phyloP scores from a whole-genome alignment of 1,284 basidiomycete genomes.

The Hemileia vastatrix region DNA sequence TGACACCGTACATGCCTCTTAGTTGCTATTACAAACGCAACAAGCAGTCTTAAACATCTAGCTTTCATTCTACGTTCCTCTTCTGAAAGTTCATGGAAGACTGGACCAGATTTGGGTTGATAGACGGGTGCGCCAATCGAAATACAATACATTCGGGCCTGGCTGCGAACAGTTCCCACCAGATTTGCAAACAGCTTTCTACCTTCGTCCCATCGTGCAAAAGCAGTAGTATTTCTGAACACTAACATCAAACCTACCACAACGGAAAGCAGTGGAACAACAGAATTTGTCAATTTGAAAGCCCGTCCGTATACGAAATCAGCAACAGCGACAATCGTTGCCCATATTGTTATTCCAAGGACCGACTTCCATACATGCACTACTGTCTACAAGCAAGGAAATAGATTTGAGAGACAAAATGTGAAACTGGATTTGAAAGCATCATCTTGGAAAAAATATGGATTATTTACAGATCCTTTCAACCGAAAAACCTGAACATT shows the following conservation, averaged over 20 bases:
- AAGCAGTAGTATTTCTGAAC: conserved; percentile 32
- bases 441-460: not conserved
- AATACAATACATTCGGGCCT: conserved; percentile 33
- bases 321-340: conserved; percentile 28
- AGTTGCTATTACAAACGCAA: conserved; percentile 31
- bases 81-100: conserved; percentile 12
- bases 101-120: not conserved
- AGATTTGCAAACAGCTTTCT: conserved; percentile 31
- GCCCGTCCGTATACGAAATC: conserved; percentile 27
- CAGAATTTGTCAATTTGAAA: conserved; percentile 28
- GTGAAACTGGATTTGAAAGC: not conserved
- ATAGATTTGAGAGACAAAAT: not conserved
- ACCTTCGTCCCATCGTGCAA: conserved; percentile 35
- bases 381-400: conserved; percentile 14
- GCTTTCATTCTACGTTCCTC: conserved; percentile 31
- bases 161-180: conserved; percentile 29
- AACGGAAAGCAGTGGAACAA: conserved; percentile 34
- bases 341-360: conserved; percentile 30
- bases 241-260: conserved; percentile 37
- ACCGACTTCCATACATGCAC: conserved; percentile 32
- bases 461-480: conserved; percentile 8
- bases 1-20: conserved; percentile 38
- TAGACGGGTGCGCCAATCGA: conserved; percentile 28
- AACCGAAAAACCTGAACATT: conserved; percentile 12
- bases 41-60: conserved; percentile 29